Base-by-base conservation (phyloP, 2,329 filamentous ascomycete species). In the Neofusicoccum sp. region DNA sequence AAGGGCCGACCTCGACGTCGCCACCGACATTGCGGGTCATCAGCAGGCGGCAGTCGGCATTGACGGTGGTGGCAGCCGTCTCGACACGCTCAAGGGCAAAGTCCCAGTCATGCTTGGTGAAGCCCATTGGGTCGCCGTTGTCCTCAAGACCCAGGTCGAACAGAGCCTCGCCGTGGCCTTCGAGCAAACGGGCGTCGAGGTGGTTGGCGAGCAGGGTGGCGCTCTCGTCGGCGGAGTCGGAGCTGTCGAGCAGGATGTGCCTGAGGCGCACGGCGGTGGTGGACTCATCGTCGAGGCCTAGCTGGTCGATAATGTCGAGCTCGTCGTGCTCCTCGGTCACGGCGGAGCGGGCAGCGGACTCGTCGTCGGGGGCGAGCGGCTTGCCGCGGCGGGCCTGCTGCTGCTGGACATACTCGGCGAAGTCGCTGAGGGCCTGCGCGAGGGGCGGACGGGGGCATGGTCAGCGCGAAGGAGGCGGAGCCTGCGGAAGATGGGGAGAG, bases 331-430 rank as follows among this genome's bases (percentile, higher is more conserved):
- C 88, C 70, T 91, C 86, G 39, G 78, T 71, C 37, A 71, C 54
- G 22, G 34, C 45, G 22, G 60, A 73, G 71, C 16, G n/a, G 16
- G 36, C 11, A 29, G 48, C 29, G 4, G 48, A 14, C 28, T 52
- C 29, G 36, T 70, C 73, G 44, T 75, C 73, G 31, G 68, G 66
- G 63, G 68, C 59, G 56, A 74, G 34, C 75, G 67, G 62, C 75
- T 71, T 14, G 79, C 75, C 44, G 76, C 90, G 88, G 56, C 89
- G 78, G 12, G 88, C 88, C 77, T 98, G 95, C 76, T 98, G 93
- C 75, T 93, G 90, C 77, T 98, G 93, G 68, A 97, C 95, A 72
- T 97, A 98, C 72, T 99, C 95, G 76, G 93, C 93, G 75, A 99
- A 99, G 71, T 98, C 95, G 80, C 91, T 95, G 62, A 99, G 84